Percentiles rank a stretch among this genome's conserved stretches.
phyloP scores from a whole-genome alignment of 2,329 filamentous ascomycete genomes.

The Rugonectria rugulosa region DNA sequence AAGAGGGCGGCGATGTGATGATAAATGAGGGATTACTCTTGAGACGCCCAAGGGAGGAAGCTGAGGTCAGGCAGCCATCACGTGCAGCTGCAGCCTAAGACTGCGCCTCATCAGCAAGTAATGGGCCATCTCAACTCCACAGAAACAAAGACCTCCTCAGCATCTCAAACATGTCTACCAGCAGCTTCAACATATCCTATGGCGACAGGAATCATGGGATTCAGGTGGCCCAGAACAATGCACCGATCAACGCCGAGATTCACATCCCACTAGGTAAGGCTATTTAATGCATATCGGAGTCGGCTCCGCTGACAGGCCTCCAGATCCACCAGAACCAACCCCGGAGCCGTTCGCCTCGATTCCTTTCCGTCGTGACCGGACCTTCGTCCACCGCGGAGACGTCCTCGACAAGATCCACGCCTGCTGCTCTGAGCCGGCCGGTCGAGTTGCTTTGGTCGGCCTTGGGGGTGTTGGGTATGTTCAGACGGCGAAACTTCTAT shows the following conservation, averaged over 20 bases:
- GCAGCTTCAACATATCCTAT: too few relatives aligned
- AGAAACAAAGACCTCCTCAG: too few relatives aligned
- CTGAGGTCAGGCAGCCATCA: not conserved
- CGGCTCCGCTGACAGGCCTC: too few relatives aligned
- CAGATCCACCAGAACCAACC: not conserved
- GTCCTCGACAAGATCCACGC: conserved; percentile 36
- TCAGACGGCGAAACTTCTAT: not conserved
- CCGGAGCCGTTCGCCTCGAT: conserved; percentile 1
- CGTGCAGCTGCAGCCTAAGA: not conserved
- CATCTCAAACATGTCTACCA: too few relatives aligned
- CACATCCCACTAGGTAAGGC: too few relatives aligned
- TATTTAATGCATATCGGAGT: too few relatives aligned
- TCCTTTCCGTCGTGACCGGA: conserved; percentile 42
- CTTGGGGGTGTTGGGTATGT: conserved; percentile 42
- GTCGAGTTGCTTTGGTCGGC: conserved; percentile 41
- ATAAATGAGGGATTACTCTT: not conserved
- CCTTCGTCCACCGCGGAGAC: conserved; percentile 40
- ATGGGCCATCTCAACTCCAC: too few relatives aligned
- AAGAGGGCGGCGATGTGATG: not conserved
- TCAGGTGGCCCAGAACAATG: too few relatives aligned
- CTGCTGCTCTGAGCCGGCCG: conserved; percentile 29
- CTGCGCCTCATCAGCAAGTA: too few relatives aligned
- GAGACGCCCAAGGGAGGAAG: not conserved
- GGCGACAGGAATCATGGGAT: too few relatives aligned
- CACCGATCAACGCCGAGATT: too few relatives aligned